phyloP scores from a whole-genome alignment of 495 filamentous ascomycete genomes.

The Aspergillus asperescens region DNA sequence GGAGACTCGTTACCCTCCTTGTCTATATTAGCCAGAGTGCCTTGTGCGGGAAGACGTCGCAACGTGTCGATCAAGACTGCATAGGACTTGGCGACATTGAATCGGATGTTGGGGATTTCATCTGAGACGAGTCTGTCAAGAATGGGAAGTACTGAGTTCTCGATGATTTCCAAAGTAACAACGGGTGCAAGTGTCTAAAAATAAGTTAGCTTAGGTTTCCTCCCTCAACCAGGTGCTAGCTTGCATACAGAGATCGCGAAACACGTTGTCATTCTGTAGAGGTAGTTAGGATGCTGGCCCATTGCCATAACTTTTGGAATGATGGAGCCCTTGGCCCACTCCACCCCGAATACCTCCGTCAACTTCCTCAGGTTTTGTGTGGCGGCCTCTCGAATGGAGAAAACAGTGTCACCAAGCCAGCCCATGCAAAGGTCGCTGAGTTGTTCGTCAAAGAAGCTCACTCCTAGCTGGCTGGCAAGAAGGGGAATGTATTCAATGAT shows the following conservation, averaged over 20 bases:
- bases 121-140: constrained; percentile 87
- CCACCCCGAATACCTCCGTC: constrained; percentile 95
- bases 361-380: constrained; percentile 97
- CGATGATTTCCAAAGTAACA: constrained; percentile 85
- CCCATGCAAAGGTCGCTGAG: constrained; percentile 94
- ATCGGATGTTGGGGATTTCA: constrained; percentile 97
- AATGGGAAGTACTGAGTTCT: constrained; percentile 90
- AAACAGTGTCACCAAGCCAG: constrained; percentile 98
- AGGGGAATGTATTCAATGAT: constrained; percentile 99
- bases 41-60: constrained; percentile 79
- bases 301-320: constrained; percentile 98
- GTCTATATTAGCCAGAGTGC: constrained; percentile 78
- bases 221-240: neutral
- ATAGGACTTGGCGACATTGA: constrained; percentile 99
- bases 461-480: constrained; percentile 89
- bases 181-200: constrained; percentile 84
- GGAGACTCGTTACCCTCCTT: constrained; percentile 62
- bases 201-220: constrained; percentile 25
- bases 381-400: constrained; percentile 94
- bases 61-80: constrained; percentile 80
- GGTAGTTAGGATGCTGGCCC: constrained; percentile 95
- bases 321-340: constrained; percentile 96
- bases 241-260: constrained; percentile 89
- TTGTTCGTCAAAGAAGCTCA: constrained; percentile 98
- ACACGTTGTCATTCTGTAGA: constrained; percentile 99